A percentile compares a stretch with the other conserved stretches of the same genome.
Evolutionary conservation across 495 filamentous ascomycete species (phyloP).

Genomic region (Stereocaulon alpinum): DNA sequence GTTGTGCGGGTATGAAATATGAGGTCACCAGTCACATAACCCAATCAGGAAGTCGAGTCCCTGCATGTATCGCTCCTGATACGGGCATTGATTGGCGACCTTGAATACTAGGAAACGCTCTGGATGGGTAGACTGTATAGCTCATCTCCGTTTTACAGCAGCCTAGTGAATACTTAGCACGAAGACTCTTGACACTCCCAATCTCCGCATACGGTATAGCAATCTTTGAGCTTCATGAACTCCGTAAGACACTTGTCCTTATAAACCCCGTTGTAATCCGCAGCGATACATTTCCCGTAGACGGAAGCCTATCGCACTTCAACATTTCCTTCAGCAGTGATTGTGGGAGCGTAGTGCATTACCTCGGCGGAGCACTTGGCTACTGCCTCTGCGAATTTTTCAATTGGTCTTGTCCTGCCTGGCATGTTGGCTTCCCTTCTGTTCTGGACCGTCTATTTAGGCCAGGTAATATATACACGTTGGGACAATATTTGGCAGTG

Average conservation of each 20-base stretch:
- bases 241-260: conserved; percentile 86
- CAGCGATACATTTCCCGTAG: conserved; percentile 87
- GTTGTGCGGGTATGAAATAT: neutral
- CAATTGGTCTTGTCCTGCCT: conserved; percentile 56
- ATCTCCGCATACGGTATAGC: conserved; percentile 58
- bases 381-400: conserved; percentile 74
- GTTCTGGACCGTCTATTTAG: neutral
- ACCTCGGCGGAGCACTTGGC: conserved; percentile 81
- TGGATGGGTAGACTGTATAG: neutral
- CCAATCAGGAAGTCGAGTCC: neutral
- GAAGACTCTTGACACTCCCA: neutral
- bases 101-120: neutral
- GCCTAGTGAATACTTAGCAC: conserved; percentile 3
- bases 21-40: neutral
- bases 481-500: too few species aligned
- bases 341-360: conserved; percentile 7
- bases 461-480: neutral
- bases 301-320: conserved; percentile 50
- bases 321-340: neutral
- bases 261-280: conserved; percentile 81
- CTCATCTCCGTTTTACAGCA: conserved; percentile 20
- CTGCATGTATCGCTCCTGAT: neutral
- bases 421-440: conserved; percentile 25
- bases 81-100: neutral
- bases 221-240: conserved; percentile 80